Percentiles rank a stretch among this genome's conserved stretches.
phyloP scores from a whole-genome alignment of 75 land plant genomes.

The Adiantum capillusveneris region DNA sequence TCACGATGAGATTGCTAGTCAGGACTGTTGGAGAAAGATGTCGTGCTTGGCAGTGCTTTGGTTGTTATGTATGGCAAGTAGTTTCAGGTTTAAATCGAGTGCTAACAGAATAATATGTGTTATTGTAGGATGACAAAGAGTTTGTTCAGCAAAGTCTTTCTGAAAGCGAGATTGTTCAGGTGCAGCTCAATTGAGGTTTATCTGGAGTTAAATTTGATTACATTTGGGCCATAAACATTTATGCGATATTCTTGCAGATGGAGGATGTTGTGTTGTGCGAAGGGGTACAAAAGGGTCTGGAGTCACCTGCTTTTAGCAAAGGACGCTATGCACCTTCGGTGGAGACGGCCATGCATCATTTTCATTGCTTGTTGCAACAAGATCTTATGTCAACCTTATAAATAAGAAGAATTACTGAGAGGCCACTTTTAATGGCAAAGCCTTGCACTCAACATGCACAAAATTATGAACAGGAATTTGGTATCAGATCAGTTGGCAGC shows the following conservation, averaged over 20 bases:
- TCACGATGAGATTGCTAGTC: too few relatives aligned
- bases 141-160: slow-evolving; percentile 60
- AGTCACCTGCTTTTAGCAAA: slow-evolving; percentile 57
- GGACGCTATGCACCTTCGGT: slow-evolving; percentile 84
- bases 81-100: too few relatives aligned
- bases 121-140: slow-evolving; percentile 45
- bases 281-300: slow-evolving; percentile 79
- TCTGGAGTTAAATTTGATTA: not conserved
- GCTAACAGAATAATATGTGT: too few relatives aligned
- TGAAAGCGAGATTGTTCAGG: slow-evolving; percentile 89
- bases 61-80: too few relatives aligned
- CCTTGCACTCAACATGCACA: too few relatives aligned
- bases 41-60: too few relatives aligned
- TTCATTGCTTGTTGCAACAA: slow-evolving; percentile 59
- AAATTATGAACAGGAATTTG: too few relatives aligned
- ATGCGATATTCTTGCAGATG: slow-evolving; percentile 29
- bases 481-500: too few relatives aligned
- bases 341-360: slow-evolving; percentile 92
- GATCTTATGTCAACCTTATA: slow-evolving; percentile 21
- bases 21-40: too few relatives aligned
- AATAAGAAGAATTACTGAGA: too few relatives aligned
- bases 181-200: slow-evolving; percentile 3
- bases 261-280: slow-evolving; percentile 77
- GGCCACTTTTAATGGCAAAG: too few relatives aligned
- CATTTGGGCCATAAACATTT: not conserved